Evolutionary conservation across 208 protist species (phyloP), one percentile per base, ranked within the genome.

Genomic region (Crithidia sp.): DNA sequence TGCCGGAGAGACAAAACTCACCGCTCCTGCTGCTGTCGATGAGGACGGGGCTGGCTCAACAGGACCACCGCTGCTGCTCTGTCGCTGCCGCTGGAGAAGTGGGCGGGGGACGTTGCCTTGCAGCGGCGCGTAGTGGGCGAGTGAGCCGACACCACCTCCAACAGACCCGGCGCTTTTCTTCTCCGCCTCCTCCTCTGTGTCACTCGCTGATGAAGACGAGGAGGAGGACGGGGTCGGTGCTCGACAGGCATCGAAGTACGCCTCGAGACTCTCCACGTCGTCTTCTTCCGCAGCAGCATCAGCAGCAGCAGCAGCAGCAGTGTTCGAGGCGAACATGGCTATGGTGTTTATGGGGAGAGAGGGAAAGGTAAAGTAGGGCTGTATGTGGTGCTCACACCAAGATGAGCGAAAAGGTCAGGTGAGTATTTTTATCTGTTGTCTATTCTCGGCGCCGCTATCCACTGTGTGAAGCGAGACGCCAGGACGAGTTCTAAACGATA

Each of bases 161-260:
- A 64, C n/a, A 6, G 28, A 17, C 59, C 17, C 59, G 5, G 19
- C 43, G 8, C 4, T 7, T 7, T 2, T 43, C 9, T 44, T 43
- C 39, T 44, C 59, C 10, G 4, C 39, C 6, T 64, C 40, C 12
- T 45, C 57, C 12, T 45, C 57, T 2, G 28, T 28, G 28, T 28
- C 28, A 28, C 28, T 28, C 28, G 28, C 28, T 28, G 52, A 66
- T 8, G 72, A 70, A 28, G 44, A 67, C 58, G 62, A 67, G 40
- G 64, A 70, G 13, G 73, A 67, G 3, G 19, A 41, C 8, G 47
- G 36, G 1, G 67, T 68, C 8, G 74, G 55, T 2, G 69, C 62
- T 19, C 45, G 36, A 50, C 88, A 93, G 7, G 71, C 84, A 8
- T 69, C 79, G n/a, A 79, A 92, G 71, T 92, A 92, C 16, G 86